Percentiles rank a stretch among this genome's conserved stretches.
phyloP scores from a whole-genome alignment of 306 rosid species.

The Mucuna pruriens region DNA sequence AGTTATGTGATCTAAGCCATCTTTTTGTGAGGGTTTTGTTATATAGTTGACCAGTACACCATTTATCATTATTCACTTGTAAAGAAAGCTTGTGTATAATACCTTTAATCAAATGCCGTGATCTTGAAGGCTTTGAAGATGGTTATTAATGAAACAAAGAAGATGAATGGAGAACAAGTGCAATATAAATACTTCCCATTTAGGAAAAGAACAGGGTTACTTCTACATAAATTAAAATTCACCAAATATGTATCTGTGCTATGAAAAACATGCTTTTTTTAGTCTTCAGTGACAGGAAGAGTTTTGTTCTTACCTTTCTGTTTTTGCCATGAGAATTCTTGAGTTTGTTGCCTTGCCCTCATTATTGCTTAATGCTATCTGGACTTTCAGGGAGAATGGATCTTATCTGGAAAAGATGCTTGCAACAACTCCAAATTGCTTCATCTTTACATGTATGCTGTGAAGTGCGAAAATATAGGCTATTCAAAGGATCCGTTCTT shows the following conservation, averaged over 20 bases:
- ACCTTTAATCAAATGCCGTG: slow-evolving; percentile 21
- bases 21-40: slow-evolving; percentile 32
- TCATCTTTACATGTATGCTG: slow-evolving; percentile 75
- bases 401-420: slow-evolving; percentile 83
- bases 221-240: slow-evolving; percentile 1
- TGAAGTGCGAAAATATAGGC: slow-evolving; percentile 75
- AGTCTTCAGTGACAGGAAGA: slow-evolving; percentile 6
- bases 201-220: slow-evolving; percentile 16
- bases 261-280: neutral
- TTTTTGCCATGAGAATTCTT: slow-evolving; percentile 17
- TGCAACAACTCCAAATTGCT: slow-evolving; percentile 56
- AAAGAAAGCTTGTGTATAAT: slow-evolving; percentile 6
- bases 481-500: slow-evolving; percentile 91
- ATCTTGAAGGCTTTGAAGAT: slow-evolving; percentile 30
- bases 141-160: slow-evolving; percentile 13
- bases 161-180: slow-evolving; percentile 22
- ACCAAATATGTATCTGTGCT: slow-evolving; percentile 7
- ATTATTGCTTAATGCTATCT: slow-evolving; percentile 34
- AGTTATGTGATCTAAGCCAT: slow-evolving; percentile 29
- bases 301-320: slow-evolving; percentile 12
- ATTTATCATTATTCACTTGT: neutral
- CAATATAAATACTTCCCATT: slow-evolving; percentile 5
- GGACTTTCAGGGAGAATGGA: slow-evolving; percentile 92
- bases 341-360: slow-evolving; percentile 2
- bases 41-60: slow-evolving; percentile 4